Evolutionary conservation across 257 asterid genomes (phyloP), one percentile per base, ranked within the genome.

Genomic region (Fraxinus pennsylvanica): DNA sequence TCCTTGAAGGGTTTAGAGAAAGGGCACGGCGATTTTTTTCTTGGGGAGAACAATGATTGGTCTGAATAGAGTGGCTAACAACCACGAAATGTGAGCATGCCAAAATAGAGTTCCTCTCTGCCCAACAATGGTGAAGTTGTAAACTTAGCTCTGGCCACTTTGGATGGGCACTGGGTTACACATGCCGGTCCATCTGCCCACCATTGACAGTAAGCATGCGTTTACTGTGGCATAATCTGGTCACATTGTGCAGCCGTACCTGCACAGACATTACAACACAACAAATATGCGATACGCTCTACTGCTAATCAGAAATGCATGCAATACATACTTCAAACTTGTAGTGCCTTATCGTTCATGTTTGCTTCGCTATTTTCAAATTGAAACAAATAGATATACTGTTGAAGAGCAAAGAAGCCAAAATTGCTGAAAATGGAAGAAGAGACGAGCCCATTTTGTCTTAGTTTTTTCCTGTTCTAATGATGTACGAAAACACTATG

Each of bases 71-170:
- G 92, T 87, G 72, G 88, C 89, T 75, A 95, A 81, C 66, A 90
- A 71, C 97, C 97, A 91, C 29, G 94, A 84, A 76, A 87, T 76
- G 65, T 91, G 97, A 22, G 97, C 97, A 86, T 90, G 95, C 90
- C 89, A 91, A 72, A 81, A 82, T 0, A 90, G 82, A 10, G 95
- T 88, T 79, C 97, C 97, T 78, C 95, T 82, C 63, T 90, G 95
- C 5, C 93, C 92, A 39, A 74, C 52, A 21, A 90, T 86, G 71
- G 92, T 90, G 89, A 88, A 92, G 63, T 90, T 90, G 81, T 92
- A 87, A 0, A 78, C 83, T 76, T 87, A 92, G 69, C 88, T 88
- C 66, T 90, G 92, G 14, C 95, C 93, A 0, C 67, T 89, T 59
- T 87, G 93, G 52, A 91, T 81, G 4, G 97, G 83, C 97, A 91